Evolutionary conservation across 192 early-diverging fungal species (phyloP).

Genomic region (Diversispora eburnea): DNA sequence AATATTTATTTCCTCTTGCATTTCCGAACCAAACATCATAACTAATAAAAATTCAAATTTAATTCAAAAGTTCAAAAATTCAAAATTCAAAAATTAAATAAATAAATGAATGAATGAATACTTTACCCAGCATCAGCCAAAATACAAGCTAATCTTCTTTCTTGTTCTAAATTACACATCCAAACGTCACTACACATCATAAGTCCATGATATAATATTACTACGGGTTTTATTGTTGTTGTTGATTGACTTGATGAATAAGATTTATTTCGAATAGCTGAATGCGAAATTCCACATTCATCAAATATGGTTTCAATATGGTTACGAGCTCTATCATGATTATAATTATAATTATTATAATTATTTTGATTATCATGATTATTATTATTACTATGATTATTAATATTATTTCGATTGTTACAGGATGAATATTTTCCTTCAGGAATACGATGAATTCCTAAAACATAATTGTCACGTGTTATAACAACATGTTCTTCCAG

Average conservation of each 20-base stretch:
- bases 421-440: constrained; percentile 25
- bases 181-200: constrained; percentile 92
- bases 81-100: background rate
- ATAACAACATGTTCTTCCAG: constrained; percentile 80
- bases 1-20: constrained; percentile 92
- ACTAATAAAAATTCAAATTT: constrained; percentile 8
- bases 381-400: no score
- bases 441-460: constrained; percentile 81
- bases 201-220: constrained; percentile 93
- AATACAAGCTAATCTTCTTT: constrained; percentile 73
- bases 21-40: constrained; percentile 98
- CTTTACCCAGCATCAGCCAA: constrained; percentile 73
- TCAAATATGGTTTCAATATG: constrained; percentile 34
- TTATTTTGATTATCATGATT: background rate
- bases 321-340: constrained; percentile 7
- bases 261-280: constrained; percentile 31
- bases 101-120: background rate
- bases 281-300: constrained; percentile 35
- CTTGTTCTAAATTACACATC: constrained; percentile 78
- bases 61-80: background rate
- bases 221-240: constrained; percentile 63
- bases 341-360: no score
- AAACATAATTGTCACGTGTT: constrained; percentile 81
- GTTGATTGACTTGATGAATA: background rate
- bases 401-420: no score